Conservation (phyloP, 164 flowering plant genomes). For the Platanus orientalis region DNA sequence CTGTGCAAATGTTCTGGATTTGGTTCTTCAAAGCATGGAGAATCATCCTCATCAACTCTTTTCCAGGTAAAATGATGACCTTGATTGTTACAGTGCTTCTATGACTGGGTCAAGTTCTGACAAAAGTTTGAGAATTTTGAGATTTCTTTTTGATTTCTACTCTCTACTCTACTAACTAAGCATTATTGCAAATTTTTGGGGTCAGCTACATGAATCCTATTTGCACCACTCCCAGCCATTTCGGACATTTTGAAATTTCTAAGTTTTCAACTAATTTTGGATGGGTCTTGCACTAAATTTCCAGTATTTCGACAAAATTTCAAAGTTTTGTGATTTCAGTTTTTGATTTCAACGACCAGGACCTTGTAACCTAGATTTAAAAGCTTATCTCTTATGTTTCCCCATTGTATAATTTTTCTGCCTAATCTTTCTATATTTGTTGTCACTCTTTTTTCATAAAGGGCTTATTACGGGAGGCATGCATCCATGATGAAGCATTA, state of each 20-base stretch:
- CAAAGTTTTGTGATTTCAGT: not conserved
- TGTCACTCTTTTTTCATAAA: slow-evolving; percentile 14
- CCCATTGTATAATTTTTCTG: not conserved
- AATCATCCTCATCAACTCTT: slow-evolving; percentile 62
- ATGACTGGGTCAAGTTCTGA: not conserved
- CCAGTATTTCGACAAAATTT: not conserved
- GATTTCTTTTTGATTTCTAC: no score
- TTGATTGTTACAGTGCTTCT: not conserved
- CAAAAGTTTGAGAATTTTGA: no score
- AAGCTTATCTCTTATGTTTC: not conserved
- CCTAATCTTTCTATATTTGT: not conserved
- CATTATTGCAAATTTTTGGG: no score
- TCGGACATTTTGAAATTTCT: not conserved
- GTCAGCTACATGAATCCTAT: no score
- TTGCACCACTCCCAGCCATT: not conserved
- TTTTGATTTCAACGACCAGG: not conserved
- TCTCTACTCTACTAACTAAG: no score
- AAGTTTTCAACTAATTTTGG: not conserved
- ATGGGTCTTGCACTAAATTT: not conserved
- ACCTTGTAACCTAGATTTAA: not conserved
- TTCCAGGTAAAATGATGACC: slow-evolving; percentile 57
- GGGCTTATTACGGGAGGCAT: slow-evolving; percentile 77
- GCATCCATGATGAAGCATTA: slow-evolving; percentile 50
- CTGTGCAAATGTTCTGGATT: slow-evolving; percentile 83
- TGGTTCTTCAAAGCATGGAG: slow-evolving; percentile 75